Base-by-base conservation (phyloP, 2,329 filamentous ascomycete species). In the Aspergillus arachidicola region DNA sequence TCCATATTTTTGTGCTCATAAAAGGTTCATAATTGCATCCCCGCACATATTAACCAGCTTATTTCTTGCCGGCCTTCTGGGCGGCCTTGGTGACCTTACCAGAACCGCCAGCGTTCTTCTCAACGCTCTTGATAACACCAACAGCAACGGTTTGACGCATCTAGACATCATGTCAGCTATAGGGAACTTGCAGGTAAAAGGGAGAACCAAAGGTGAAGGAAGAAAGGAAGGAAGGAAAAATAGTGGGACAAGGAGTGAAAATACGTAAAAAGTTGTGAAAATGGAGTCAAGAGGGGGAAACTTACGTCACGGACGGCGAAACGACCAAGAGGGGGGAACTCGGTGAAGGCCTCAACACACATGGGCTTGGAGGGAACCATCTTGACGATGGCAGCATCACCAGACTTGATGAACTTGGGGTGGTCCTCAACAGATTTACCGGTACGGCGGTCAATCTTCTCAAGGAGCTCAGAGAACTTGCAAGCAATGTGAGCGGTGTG, bases 331-430 rank as follows among this genome's bases (percentile, higher is more conserved):
- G 95, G 95, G 80, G 95, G 94, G 89, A 98, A 99, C 81, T 97
- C 93, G 79, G 94, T 97, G 93, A 98, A 99, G 77, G 95, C 87
- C 93, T 99, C 95, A 84, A 99, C 95, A 85, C 95, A 99, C 95
- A 99, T 99, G 82, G 95, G 95, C 94, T 99, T 99, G 87, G 94
- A 97, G 82, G 95, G 95, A 88, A 97, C 82, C 95, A 99, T 98
- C 93, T 97, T 98, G 87, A 99, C 95, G 86, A 99, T 99, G 84
- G 94, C 94, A 75, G 95, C 94, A 84, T 99, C 95, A 91, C 95
- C 95, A 79, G 94, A 97, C 93, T 99, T 99, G 92, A 99, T 94
- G 91, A 97, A 98, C 91, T 99, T 99, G 86, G 95, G 95, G 80
- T 80, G 82, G 82, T 86, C 80, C 86, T 99, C 95, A 80, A 92